Conservation (phyloP, 2,329 filamentous ascomycete species). For the Hirsutella minnesotensis region DNA sequence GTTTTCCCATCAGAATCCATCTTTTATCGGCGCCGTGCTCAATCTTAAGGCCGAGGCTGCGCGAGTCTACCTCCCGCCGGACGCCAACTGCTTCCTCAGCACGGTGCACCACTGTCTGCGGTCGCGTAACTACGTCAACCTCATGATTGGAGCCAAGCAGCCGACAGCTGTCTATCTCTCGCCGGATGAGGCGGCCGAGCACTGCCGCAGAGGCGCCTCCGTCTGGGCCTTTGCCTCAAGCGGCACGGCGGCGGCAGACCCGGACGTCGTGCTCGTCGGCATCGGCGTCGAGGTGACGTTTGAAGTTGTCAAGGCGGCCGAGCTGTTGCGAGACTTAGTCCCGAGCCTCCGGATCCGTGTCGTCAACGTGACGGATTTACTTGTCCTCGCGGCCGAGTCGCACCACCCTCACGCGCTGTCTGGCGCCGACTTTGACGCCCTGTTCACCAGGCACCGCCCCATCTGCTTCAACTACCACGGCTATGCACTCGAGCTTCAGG, state of each 20-base stretch:
- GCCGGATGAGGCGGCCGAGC: constrained; percentile 60
- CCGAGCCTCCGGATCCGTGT: constrained; percentile 65
- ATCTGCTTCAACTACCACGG: constrained; percentile 79
- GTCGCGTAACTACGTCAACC: constrained; percentile 69
- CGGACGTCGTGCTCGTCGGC: constrained; percentile 64
- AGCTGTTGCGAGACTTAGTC: constrained; percentile 58
- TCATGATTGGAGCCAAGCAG: constrained; percentile 70
- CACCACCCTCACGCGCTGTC: constrained; percentile 65
- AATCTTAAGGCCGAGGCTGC: constrained; percentile 74
- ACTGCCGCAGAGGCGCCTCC: constrained; percentile 68
- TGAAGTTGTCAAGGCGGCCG: constrained; percentile 63
- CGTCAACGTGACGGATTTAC: constrained; percentile 71
- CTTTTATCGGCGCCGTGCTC: constrained; percentile 67
- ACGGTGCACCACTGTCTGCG: constrained; percentile 64
- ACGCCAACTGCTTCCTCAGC: constrained; percentile 66
- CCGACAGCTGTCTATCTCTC: constrained; percentile 64
- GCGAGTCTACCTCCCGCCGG: constrained; percentile 69
- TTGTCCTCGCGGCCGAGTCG: constrained; percentile 60
- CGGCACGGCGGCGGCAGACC: constrained; percentile 48
- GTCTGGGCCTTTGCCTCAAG: constrained; percentile 72
- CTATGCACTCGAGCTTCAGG: constrained; percentile 52
- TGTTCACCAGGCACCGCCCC: constrained; percentile 63
- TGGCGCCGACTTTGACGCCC: constrained; percentile 50
- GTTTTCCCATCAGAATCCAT: constrained; percentile 72
- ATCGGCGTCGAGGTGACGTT: constrained; percentile 66